Percentiles rank a stretch among this genome's conserved stretches.
These are phyloP conservation scores for Purshia tridentata DNA, from an alignment of 306 rosid genomes.

Conservation along the genomic window DNA sequence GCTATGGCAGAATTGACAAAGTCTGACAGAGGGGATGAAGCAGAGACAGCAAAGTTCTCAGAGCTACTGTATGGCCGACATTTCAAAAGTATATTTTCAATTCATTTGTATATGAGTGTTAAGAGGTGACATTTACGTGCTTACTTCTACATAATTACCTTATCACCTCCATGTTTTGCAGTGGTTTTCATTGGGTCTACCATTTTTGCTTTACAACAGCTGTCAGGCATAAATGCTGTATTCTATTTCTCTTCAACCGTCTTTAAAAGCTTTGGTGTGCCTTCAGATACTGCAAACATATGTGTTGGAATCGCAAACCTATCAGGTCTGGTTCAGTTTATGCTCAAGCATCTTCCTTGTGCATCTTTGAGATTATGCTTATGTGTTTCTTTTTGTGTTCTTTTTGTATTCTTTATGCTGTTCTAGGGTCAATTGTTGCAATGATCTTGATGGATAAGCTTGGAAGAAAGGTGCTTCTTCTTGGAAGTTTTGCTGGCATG, in stretches of 20 bases:
- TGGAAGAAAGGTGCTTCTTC: slow-evolving; percentile 74
- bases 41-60: slow-evolving; percentile 41
- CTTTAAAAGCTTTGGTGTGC: slow-evolving; percentile 69
- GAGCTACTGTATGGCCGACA: slow-evolving; percentile 61
- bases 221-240: slow-evolving; percentile 86
- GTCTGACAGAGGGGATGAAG: slow-evolving; percentile 65
- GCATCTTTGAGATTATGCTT: slow-evolving; percentile 12
- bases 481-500: slow-evolving; percentile 86
- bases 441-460: slow-evolving; percentile 89
- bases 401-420: slow-evolving; percentile 13
- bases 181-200: slow-evolving; percentile 80
- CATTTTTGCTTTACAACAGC: slow-evolving; percentile 89
- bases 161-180: slow-evolving; percentile 55
- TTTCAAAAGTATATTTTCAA: slow-evolving; percentile 47
- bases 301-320: slow-evolving; percentile 72
- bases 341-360: slow-evolving; percentile 8
- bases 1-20: slow-evolving; percentile 68
- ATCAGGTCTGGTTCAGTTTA: slow-evolving; percentile 44
- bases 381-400: slow-evolving; percentile 26
- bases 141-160: slow-evolving; percentile 33
- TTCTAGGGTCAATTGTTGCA: slow-evolving; percentile 69
- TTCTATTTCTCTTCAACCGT: slow-evolving; percentile 84
- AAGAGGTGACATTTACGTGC: slow-evolving; percentile 12
- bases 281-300: slow-evolving; percentile 64
- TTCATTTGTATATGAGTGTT: not conserved